Percentiles rank a stretch among this genome's conserved stretches.
Conservation (phyloP, 164 flowering plant species). For the Litsea cubeba region DNA sequence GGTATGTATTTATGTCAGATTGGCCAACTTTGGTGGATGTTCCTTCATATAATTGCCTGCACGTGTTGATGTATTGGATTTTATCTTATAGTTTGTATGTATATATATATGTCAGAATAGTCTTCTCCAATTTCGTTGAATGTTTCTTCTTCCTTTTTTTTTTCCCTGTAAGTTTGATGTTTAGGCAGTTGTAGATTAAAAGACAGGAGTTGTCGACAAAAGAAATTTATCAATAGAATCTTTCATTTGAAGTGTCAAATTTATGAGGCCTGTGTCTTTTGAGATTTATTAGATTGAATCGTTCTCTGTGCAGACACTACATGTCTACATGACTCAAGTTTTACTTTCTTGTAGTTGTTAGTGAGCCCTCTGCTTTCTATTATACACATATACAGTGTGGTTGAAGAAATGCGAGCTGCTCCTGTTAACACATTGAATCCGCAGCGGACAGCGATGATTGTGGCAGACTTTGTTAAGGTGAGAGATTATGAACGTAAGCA, state of each 20-base stretch:
- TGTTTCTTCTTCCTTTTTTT: background rate
- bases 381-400: conserved; percentile 68
- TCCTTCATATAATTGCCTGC: background rate
- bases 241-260: background rate
- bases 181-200: background rate
- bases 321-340: conserved; percentile 5
- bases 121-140: background rate
- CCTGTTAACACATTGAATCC: conserved; percentile 94
- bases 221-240: background rate
- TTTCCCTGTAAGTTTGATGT: background rate
- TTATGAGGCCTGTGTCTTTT: background rate
- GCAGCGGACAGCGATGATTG: conserved; percentile 83
- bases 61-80: background rate
- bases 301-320: background rate
- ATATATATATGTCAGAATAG: background rate
- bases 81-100: background rate
- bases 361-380: conserved; percentile 72
- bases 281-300: background rate
- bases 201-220: background rate
- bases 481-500: conserved; percentile 1
- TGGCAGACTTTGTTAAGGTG: conserved; percentile 82
- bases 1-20: background rate
- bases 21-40: background rate
- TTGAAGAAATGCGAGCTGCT: conserved; percentile 87
- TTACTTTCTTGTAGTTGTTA: conserved; percentile 53